A percentile compares a stretch with the other conserved stretches of the same genome.
These are phyloP conservation scores for Populus deltoides DNA, from an alignment of 345 rosid species.

Conservation along the genomic window DNA sequence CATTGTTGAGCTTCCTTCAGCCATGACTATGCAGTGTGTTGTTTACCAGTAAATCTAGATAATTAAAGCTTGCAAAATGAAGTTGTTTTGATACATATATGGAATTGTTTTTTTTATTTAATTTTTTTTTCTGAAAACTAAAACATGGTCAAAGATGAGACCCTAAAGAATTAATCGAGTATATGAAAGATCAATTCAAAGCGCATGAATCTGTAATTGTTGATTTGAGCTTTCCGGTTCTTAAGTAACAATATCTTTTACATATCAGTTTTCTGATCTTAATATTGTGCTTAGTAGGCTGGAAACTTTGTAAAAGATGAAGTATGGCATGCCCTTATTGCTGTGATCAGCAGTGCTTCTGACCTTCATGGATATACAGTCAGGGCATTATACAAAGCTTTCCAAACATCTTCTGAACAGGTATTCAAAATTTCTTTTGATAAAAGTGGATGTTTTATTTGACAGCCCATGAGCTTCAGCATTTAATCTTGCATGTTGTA, in stretches of 20 bases:
- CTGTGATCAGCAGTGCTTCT: conserved; percentile 89
- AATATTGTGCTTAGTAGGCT: conserved; percentile 62
- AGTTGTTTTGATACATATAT: not conserved
- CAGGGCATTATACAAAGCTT: conserved; percentile 79
- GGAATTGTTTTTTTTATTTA: not conserved
- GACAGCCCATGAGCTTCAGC: conserved; percentile 23
- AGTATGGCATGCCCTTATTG: conserved; percentile 94
- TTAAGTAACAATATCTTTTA: not conserved
- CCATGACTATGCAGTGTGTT: not conserved
- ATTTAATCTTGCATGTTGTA: conserved; percentile 14
- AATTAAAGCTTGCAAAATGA: not conserved
- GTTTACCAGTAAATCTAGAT: not conserved
- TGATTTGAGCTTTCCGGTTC: not conserved
- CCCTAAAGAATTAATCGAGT: not conserved
- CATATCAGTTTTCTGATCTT: conserved; percentile 9
- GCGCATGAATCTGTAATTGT: not conserved
- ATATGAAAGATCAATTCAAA: not conserved
- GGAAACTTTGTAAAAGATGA: conserved; percentile 98
- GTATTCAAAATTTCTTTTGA: conserved; percentile 31
- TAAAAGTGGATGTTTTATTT: conserved; percentile 9
- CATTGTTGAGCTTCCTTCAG: not conserved
- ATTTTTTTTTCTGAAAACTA: not conserved
- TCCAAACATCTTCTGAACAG: conserved; percentile 78
- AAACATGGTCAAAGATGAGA: not conserved
- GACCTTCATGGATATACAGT: conserved; percentile 95